Base-by-base conservation (phyloP, 73 alveolate genomes). In the Urostyla sp. region DNA sequence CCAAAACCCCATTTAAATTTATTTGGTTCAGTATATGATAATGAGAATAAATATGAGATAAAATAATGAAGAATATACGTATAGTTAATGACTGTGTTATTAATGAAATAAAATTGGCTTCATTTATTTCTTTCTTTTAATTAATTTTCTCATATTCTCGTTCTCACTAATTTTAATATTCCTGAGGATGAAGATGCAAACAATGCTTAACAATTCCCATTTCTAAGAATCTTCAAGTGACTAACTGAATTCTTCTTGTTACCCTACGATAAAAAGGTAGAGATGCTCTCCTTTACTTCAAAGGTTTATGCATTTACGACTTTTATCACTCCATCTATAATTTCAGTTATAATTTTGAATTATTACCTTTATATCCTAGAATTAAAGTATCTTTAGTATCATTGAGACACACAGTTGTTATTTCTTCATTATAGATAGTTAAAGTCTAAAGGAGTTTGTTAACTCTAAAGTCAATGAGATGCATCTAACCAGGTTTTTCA, bases 201-300 rank as follows among this genome's bases (percentile, higher is more conserved):
- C 58, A 80, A 21, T 3, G 90, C 81, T 37, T n/a, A n/a, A n/a
- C n/a, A n/a, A n/a, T n/a, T n/a, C n/a, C 80, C 84, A 63, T 80
- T 80, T 0, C 30, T 20, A 20, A 84, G 90, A 35, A 60, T 20
- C 24, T 30, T 45, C 45, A 80, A 83, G 21, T 52, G 32, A 1
- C 77, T 31, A 40, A 80, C 90, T 16, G 44, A 40, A 8, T 58
- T 66, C 52, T 67, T 80, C 72, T 67, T 80, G 37, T 52, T 80
- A 0, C 77, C 77, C 2, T 61, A n/a, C 1, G 53, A 16, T 20
- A 57, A 11, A 35, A 81, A 81, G 5, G 91, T 85, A 18, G 32
- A 30, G 20, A 72, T 50, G 6, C 28, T 15, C 38, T 81, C 91
- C 56, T 85, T 81, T 10, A 72, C 37, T 16, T 52, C 86, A 35